Percentiles rank a stretch among this genome's conserved stretches.
Conservation (phyloP, 176 grass and related monocot species). For the Dendrocalamus sinicus region DNA sequence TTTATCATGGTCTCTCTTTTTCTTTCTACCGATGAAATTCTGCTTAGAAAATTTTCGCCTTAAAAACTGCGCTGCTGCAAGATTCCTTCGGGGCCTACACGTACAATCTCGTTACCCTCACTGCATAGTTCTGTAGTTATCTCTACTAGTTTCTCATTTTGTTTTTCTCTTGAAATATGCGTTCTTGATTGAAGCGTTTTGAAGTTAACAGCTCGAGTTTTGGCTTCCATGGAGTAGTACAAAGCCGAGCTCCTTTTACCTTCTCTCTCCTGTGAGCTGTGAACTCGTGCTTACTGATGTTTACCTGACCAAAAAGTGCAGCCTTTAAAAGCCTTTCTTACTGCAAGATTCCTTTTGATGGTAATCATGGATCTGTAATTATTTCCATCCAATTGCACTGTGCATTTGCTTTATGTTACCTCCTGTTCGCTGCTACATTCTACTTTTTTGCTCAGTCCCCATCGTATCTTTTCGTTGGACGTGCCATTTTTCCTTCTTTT, state of each 20-base stretch:
- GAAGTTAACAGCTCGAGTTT: constrained; percentile 29
- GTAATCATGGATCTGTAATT: constrained; percentile 47
- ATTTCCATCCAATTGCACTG: constrained; percentile 19
- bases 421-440: constrained; percentile 35
- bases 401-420: constrained; percentile 42
- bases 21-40: constrained; percentile 7
- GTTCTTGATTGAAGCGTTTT: constrained; percentile 8
- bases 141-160: background rate
- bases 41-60: constrained; percentile 8
- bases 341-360: constrained; percentile 63
- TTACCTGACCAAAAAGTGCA: constrained; percentile 32
- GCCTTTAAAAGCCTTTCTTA: constrained; percentile 42
- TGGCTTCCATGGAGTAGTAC: constrained; percentile 5
- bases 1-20: constrained; percentile 5
- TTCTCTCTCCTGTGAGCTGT: constrained; percentile 42
- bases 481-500: constrained; percentile 38
- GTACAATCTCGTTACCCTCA: constrained; percentile 14
- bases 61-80: constrained; percentile 27
- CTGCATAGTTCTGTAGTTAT: constrained; percentile 34
- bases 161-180: constrained; percentile 3
- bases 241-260: constrained; percentile 27
- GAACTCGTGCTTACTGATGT: constrained; percentile 30
- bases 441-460: constrained; percentile 50
- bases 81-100: constrained; percentile 27
- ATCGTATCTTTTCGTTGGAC: constrained; percentile 48